Evolutionary conservation across 768 basidiomycete genomes (phyloP).

Genomic region (Coprinopsis sp.): DNA sequence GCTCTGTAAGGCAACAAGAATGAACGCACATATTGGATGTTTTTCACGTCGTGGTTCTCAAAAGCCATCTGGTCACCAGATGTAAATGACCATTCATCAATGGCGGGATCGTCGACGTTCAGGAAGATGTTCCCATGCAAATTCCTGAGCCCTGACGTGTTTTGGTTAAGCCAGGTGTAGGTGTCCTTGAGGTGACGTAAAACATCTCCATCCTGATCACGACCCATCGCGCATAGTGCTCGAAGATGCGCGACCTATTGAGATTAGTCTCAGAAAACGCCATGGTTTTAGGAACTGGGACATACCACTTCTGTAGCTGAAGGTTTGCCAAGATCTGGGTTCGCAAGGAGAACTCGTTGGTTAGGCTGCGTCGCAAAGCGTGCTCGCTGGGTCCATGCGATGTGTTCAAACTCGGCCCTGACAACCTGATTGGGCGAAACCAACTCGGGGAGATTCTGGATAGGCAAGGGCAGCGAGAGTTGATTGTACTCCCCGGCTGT

Average conservation of each 20-base stretch:
- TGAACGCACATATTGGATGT: constrained; percentile 6
- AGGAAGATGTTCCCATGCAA: constrained; percentile 7
- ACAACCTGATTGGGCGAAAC: constrained; percentile 16
- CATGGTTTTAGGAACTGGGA: not conserved
- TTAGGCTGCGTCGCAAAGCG: constrained; percentile 13
- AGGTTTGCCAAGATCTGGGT: constrained; percentile 17
- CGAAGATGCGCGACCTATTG: constrained; percentile 13
- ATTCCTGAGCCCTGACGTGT: not conserved
- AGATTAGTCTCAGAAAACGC: constrained; percentile 11
- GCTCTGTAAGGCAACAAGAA: constrained; percentile 4
- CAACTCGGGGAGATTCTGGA: constrained; percentile 7
- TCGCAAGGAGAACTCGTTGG: constrained; percentile 10
- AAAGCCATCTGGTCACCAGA: constrained; percentile 6
- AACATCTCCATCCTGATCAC: constrained; percentile 5
- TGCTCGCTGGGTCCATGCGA: constrained; percentile 23
- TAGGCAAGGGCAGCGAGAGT: constrained; percentile 7
- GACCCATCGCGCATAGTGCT: constrained; percentile 13
- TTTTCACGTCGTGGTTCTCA: constrained; percentile 8
- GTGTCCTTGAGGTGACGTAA: constrained; percentile 19
- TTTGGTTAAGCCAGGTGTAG: constrained; percentile 19
- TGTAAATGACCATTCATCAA: constrained; percentile 6
- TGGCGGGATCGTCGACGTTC: constrained; percentile 9
- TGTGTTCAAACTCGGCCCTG: constrained; percentile 11
- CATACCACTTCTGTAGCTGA: constrained; percentile 19
- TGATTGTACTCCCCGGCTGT: not conserved